Evolutionary conservation across 495 filamentous ascomycete genomes (phyloP), one percentile per base, ranked within the genome.

Genomic region (Trichoderma parareesei): DNA sequence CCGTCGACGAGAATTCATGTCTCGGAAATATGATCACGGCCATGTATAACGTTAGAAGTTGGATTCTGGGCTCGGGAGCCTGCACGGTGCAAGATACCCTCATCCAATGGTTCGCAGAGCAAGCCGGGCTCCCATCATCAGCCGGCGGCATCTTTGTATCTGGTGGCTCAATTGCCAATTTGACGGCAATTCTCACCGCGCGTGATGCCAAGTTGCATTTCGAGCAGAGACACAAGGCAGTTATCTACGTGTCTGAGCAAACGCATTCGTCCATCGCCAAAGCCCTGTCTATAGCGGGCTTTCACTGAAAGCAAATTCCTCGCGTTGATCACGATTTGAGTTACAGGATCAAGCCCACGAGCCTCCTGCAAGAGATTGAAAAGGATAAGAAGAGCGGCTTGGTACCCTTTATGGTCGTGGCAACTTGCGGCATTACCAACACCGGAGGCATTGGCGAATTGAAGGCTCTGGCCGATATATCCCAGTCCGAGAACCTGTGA

Each of bases 361-460:
- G 35, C 16, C 57, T 65, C 0, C 48, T 20, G 10, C 38, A 9
- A 27, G 20, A 64, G 7, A 71, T 74, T 20, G 11, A 64, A 2
- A 33, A 18, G 13, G 73, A 75, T 60, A 60, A 59, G 1, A 16
- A 57, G 4, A 14, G 18, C 0, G 72, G 71, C 0, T 57, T 68
- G 16, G 5, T 46, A 2, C 73, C 72, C 1, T 74, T 74, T 18
- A 33, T 70, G 3, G 61, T 75, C 10, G 67, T 73, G 5, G 72
- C 65, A 0, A 74, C 42, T 18, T 71, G 69, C 35, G 73, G 72
- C 1, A 69, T 67, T 41, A 75, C 72, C 37, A 71, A 70, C 53
- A 75, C 70, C 18, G 72, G 73, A 10, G 64, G 59, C 40, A 67
- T 75, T 40, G 73, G 74, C 62, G 69, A 69, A 0, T 43, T 74